phyloP scores from a whole-genome alignment of 2,329 filamentous ascomycete species.

The Botryotinia globosa region DNA sequence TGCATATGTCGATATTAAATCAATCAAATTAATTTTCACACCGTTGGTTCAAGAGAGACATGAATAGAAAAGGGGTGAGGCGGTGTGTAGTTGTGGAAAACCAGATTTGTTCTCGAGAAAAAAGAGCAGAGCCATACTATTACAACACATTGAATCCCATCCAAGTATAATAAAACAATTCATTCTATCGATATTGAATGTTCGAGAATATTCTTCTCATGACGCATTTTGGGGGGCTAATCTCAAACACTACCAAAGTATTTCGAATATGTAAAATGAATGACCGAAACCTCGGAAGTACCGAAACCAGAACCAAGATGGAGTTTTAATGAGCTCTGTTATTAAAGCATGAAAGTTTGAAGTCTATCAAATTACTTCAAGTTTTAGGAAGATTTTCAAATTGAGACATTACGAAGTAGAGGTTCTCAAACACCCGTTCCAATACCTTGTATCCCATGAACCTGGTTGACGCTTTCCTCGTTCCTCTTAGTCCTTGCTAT shows the following conservation, averaged over 20 bases:
- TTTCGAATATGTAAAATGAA: neutral
- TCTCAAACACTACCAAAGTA: neutral
- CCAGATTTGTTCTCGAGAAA: neutral
- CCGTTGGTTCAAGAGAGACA: neutral
- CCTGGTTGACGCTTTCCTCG: constrained; percentile 4
- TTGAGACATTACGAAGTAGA: neutral
- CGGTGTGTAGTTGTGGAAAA: constrained; percentile 1
- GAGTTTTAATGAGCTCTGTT: neutral
- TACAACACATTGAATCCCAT: neutral
- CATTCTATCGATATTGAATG: neutral
- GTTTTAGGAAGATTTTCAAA: neutral
- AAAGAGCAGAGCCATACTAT: neutral
- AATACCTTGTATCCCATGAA: constrained; percentile 10
- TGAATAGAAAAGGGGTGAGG: constrained; percentile 3
- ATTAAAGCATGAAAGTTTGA: neutral
- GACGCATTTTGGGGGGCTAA: neutral
- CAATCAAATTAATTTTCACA: constrained; percentile 3
- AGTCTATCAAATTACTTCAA: neutral
- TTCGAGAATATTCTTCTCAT: constrained; percentile 14
- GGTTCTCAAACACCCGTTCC: constrained; percentile 1
- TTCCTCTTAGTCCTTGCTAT: neutral
- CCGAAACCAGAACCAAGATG: neutral
- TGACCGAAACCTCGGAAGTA: neutral
- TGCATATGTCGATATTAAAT: constrained; percentile 5
- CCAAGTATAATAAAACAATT: neutral